A percentile compares a stretch with the other conserved stretches of the same genome.
These are phyloP conservation scores for Polymyxa betae DNA, from an alignment of 208 protist genomes.

Conservation along the genomic window DNA sequence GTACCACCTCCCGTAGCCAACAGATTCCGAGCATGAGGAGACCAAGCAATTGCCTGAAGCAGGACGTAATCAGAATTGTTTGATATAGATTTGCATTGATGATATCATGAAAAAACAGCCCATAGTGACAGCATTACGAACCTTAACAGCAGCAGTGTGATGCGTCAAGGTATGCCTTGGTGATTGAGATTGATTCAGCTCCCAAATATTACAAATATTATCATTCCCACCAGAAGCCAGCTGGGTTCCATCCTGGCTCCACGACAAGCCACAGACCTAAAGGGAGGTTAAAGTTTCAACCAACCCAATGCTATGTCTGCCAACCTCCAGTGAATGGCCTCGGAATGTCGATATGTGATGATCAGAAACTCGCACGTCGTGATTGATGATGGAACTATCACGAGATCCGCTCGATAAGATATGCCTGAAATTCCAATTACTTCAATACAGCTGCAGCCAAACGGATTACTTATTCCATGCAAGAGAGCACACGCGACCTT, in stretches of 20 bases:
- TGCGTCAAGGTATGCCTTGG: neutral
- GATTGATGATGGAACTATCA: constrained; percentile 88
- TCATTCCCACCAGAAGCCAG: constrained; percentile 96
- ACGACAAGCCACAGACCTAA: constrained; percentile 84
- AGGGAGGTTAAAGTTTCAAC: neutral
- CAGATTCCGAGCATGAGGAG: constrained; percentile 87
- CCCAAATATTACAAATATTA: constrained; percentile 93
- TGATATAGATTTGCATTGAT: too few relatives aligned
- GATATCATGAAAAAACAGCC: neutral
- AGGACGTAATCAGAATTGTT: neutral
- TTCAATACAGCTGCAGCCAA: neutral
- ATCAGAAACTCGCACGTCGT: constrained; percentile 86
- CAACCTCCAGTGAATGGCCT: constrained; percentile 88
- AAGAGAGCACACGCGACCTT: constrained; percentile 82
- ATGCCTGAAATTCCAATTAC: constrained; percentile 43
- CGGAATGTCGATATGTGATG: neutral
- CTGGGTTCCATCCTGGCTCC: constrained; percentile 84
- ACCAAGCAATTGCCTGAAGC: constrained; percentile 90
- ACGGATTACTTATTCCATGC: constrained; percentile 82
- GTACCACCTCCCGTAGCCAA: constrained; percentile 95
- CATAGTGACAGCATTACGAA: neutral
- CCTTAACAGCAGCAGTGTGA: constrained; percentile 83
- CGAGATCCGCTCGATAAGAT: constrained; percentile 88
- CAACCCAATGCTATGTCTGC: neutral
- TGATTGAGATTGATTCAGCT: neutral